A percentile compares a stretch with the other conserved stretches of the same genome.
Conservation (phyloP, 2,329 filamentous ascomycete species). For the Macrophomina phaseolina region DNA sequence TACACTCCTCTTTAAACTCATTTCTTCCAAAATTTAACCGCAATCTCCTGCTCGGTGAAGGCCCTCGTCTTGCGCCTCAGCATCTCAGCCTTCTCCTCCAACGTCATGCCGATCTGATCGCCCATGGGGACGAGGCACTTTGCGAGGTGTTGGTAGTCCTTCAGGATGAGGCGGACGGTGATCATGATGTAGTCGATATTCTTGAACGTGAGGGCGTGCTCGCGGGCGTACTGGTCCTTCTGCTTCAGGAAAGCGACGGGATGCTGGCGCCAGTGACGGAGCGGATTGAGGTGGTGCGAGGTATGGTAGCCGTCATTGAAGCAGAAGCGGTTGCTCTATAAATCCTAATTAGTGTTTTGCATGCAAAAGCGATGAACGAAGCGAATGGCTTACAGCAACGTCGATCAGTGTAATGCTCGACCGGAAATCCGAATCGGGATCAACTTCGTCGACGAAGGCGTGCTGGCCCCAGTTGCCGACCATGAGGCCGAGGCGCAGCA, state of each 20-base stretch:
- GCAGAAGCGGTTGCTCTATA: constrained; percentile 78
- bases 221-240: constrained; percentile 69
- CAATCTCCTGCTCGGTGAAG: constrained; percentile 71
- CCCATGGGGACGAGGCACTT: constrained; percentile 76
- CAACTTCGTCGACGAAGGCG: constrained; percentile 75
- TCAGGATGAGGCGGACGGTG: constrained; percentile 69
- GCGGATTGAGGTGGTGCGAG: constrained; percentile 78
- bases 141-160: constrained; percentile 74
- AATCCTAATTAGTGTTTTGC: not conserved
- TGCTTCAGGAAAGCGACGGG: constrained; percentile 73
- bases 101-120: constrained; percentile 69
- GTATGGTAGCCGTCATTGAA: constrained; percentile 86
- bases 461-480: constrained; percentile 86
- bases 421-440: constrained; percentile 78
- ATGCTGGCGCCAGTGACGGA: constrained; percentile 82
- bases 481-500: constrained; percentile 76
- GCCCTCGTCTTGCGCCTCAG: constrained; percentile 67
- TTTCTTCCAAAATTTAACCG: constrained; percentile 57
- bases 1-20: not conserved
- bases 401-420: constrained; percentile 82
- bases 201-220: constrained; percentile 76
- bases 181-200: constrained; percentile 83
- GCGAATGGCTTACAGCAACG: constrained; percentile 65
- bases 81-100: constrained; percentile 68
- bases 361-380: not conserved